Base-by-base conservation (phyloP, 169 alveolate genomes). In the Eimeria falciformis region DNA sequence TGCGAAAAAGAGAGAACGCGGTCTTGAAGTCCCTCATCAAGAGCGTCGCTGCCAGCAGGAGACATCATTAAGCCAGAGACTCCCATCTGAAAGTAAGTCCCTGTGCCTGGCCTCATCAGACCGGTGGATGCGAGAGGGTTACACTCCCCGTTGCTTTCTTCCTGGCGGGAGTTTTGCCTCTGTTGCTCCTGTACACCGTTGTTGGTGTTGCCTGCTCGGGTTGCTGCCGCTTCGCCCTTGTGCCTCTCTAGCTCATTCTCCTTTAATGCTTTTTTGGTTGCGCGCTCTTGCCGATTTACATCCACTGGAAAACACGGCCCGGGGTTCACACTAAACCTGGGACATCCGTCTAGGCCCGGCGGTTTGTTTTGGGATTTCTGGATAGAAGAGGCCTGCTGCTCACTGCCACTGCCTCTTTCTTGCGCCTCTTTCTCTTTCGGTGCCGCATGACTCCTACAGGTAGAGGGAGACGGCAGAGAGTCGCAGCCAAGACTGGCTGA, bases 381-480 rank as follows among this genome's bases (percentile, higher is more conserved):
- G 40, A 33, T 33, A 33, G 40, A 33, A 33, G 40, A 33, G 40
- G 40, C 2, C 40, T 2, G 40, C 40, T 33, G 40, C 40, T 33
- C 40, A 33, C 40, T 33, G 40, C 40, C 40, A 33, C 40, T 33
- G 40, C 40, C 40, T 33, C 47, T 68, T 3, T 37, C 56, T 14
- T 18, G n/a, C 82, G 43, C 86, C 6, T 77, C 86, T 46, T 11
- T 77, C 86, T 77, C 86, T 65, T 77, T 77, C 37, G 23, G 25
- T n/a, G 17, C 14, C 17, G 56, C 46, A 46, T 23, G 12, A 50
- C 86, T 77, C 25, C 47, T 77, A 23, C 68, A 43, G 68, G 68
- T 50, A n/a, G 86, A 77, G 14, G 86, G 86, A 46, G 86, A 77
- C 14, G 86, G 86, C 40, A 77, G 68, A 7, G 68, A 77, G 23